Evolutionary conservation across 2,329 filamentous ascomycete genomes (phyloP), one percentile per base, ranked within the genome.

Genomic region (Colletotrichum sp.): DNA sequence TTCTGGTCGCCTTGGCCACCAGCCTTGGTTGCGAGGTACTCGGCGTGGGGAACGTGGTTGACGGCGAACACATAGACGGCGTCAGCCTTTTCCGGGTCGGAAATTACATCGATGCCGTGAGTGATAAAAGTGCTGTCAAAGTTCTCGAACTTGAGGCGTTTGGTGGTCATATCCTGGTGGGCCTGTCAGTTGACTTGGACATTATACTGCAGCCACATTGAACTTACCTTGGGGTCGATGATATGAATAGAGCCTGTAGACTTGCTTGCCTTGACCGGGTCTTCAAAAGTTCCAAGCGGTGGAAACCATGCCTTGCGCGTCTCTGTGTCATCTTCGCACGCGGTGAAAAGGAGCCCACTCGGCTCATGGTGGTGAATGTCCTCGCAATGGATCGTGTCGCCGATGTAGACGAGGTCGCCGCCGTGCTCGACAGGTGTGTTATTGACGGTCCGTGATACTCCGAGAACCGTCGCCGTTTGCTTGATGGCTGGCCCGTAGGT

Each of bases 21-120:
- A 81, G 79, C 26, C 85, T 87, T 0, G 84, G 84, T 16, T 6
- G 63, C 72, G 6, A 75, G 18, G 5, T 57, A 75, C 6, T 75
- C 70, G 0, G 85, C 84, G 72, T 92, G 88, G 0, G 91, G 88
- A 2, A 89, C 78, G 71, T 93, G 92, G 77, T 93, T 93, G 66
- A 93, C 81, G 0, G 89, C 91, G 70, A 90, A 91, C 61, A 93
- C 89, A 78, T 91, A 93, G 7, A 93, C 88, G 0, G 89, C 83
- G 2, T 84, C 80, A 12, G 80, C 80, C 4, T 75, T 76, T 3
- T 86, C 79, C 0, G 86, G 87, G 76, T 92, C 90, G 5, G 84
- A 80, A n/a, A 91, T 85, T 8, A 93, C 85, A 74, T 92, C 90
- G 76, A 93, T 91, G 2, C 92, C 92, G 77, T 93, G 92, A 0